Evolutionary conservation across 2,329 filamentous ascomycete species (phyloP).

Genomic region (Neonectria magnoliae): DNA sequence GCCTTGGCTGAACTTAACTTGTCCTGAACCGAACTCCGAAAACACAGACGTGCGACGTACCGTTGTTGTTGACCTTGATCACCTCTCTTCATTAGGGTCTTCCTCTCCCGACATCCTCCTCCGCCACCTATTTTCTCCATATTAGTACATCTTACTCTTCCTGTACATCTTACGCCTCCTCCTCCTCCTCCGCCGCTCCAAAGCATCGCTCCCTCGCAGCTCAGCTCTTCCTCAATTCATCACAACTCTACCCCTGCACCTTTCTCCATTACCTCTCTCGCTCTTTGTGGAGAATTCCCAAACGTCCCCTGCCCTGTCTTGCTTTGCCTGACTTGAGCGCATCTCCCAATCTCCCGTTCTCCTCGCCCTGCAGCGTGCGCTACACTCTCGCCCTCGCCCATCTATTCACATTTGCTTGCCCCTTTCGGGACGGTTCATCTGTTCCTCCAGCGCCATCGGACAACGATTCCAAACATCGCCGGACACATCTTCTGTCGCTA

Average conservation of each 20-base stretch:
- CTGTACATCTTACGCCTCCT: neutral
- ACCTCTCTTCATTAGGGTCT: neutral
- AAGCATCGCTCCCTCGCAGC: neutral
- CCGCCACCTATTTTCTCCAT: no score
- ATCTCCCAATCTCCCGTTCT: slow-evolving; percentile 8
- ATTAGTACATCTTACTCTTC: neutral
- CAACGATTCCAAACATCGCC: slow-evolving; percentile 11
- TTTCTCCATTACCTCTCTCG: neutral
- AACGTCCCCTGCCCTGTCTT: neutral
- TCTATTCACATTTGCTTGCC: neutral
- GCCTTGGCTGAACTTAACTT: neutral
- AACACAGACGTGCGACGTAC: neutral
- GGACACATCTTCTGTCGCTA: neutral
- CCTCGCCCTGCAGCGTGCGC: slow-evolving; percentile 1
- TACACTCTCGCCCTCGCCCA: neutral
- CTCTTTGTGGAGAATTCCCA: neutral
- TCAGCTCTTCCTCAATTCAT: neutral
- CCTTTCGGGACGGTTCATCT: slow-evolving; percentile 4
- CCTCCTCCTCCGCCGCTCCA: neutral
- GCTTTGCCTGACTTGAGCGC: slow-evolving; percentile 9
- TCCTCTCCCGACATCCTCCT: neutral
- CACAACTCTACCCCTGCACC: neutral
- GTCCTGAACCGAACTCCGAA: neutral
- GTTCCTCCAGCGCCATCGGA: slow-evolving; percentile 9
- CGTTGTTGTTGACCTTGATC: neutral